Evolutionary conservation across 495 filamentous ascomycete species (phyloP).

Genomic region (Aspergillus biplanus): DNA sequence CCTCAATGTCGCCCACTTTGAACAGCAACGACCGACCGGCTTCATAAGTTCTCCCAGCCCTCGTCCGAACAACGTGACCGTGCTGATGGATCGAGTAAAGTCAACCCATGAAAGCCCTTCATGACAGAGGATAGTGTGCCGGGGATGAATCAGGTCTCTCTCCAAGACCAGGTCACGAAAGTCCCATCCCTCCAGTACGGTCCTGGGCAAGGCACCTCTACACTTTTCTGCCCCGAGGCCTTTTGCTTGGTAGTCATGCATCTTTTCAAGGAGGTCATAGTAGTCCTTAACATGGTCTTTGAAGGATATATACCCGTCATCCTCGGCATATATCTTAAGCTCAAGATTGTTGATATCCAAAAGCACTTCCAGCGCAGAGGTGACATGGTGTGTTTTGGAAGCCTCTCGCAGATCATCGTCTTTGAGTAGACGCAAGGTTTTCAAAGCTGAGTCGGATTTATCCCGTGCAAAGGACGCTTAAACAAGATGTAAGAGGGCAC

Average conservation of each 20-base stretch:
- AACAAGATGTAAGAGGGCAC: slow-evolving; percentile 43
- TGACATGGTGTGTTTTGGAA: background rate
- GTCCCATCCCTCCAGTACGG: slow-evolving; percentile 38
- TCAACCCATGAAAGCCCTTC: slow-evolving; percentile 40
- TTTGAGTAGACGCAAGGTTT: slow-evolving; percentile 16
- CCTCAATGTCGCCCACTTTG: slow-evolving; percentile 27
- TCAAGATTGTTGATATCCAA: slow-evolving; percentile 24
- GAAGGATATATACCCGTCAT: slow-evolving; percentile 21
- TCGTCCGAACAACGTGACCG: slow-evolving; percentile 39
- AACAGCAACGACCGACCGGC: slow-evolving; percentile 20
- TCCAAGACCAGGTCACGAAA: slow-evolving; percentile 35
- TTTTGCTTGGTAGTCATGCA: slow-evolving; percentile 32
- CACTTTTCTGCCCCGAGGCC: background rate
- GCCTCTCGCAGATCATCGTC: slow-evolving; percentile 10
- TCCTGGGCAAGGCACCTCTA: slow-evolving; percentile 15
- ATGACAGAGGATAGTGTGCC: slow-evolving; percentile 26
- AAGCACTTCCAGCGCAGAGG: slow-evolving; percentile 25
- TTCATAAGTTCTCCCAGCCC: slow-evolving; percentile 40
- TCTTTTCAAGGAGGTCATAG: slow-evolving; percentile 33
- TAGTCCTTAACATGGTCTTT: slow-evolving; percentile 28
- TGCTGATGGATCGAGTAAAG: slow-evolving; percentile 33
- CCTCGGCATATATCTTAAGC: slow-evolving; percentile 23
- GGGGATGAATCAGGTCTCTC: slow-evolving; percentile 29
- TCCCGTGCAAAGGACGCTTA: slow-evolving; percentile 35
- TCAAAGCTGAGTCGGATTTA: slow-evolving; percentile 20